A percentile compares a stretch with the other conserved stretches of the same genome.
phyloP scores from a whole-genome alignment of 495 filamentous ascomycete genomes.

The Penicillium malachiteum region DNA sequence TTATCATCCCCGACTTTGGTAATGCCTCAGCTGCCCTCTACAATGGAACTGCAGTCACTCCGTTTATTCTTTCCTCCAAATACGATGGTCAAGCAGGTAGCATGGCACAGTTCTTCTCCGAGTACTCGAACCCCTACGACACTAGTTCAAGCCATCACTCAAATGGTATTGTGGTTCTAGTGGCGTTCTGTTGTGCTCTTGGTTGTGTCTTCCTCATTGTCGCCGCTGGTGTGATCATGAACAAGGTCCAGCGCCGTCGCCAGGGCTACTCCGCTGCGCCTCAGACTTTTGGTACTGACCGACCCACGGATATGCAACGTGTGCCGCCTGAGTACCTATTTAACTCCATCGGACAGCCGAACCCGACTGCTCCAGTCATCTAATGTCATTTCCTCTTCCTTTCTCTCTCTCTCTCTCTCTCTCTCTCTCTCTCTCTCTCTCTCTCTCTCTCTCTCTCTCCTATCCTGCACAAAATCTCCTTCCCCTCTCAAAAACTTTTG shows the following conservation, averaged over 20 bases:
- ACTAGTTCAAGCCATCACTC: constrained; percentile 59
- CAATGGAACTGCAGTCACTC: constrained; percentile 73
- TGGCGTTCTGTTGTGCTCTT: constrained; percentile 87
- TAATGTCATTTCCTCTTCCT: constrained; percentile 24
- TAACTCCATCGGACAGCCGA: constrained; percentile 48
- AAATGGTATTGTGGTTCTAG: constrained; percentile 83
- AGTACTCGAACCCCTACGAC: constrained; percentile 67
- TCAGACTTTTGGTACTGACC: constrained; percentile 66
- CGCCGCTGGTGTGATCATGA: constrained; percentile 75
- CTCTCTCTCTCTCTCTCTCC: neutral
- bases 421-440: neutral
- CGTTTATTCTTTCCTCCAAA: constrained; percentile 76
- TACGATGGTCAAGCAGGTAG: constrained; percentile 62
- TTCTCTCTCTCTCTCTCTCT: no score
- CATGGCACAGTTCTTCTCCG: constrained; percentile 74
- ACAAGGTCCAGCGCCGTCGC: constrained; percentile 76
- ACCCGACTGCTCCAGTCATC: constrained; percentile 37
- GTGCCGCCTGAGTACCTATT: constrained; percentile 83
- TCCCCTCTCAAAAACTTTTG: neutral
- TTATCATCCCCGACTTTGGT: constrained; percentile 74
- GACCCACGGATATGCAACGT: constrained; percentile 70
- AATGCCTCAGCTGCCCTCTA: constrained; percentile 84
- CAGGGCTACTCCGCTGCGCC: constrained; percentile 87
- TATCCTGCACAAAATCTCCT: constrained; percentile 3
- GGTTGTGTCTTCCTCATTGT: constrained; percentile 87